Evolutionary conservation across 2,329 filamentous ascomycete genomes (phyloP).

Genomic region (Ascochyta clinopodiicola): DNA sequence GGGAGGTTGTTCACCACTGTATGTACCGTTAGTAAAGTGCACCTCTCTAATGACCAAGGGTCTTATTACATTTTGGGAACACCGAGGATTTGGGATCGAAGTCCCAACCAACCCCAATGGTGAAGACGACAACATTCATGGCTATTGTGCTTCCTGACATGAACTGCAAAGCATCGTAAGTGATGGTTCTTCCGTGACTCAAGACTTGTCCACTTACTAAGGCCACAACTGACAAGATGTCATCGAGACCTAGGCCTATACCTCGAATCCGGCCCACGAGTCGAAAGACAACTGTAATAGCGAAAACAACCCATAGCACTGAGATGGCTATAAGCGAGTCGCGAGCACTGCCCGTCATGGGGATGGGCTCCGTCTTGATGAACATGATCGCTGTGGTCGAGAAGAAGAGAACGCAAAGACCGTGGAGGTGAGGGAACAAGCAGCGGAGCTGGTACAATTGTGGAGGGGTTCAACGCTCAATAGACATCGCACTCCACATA

Average conservation of each 20-base stretch:
- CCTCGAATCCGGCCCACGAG: slow-evolving; percentile 23
- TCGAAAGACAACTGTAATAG: slow-evolving; percentile 20
- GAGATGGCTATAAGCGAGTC: slow-evolving; percentile 30
- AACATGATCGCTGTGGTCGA: slow-evolving; percentile 12
- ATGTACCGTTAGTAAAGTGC: background rate
- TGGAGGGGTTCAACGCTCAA: background rate
- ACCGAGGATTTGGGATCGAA: slow-evolving; percentile 16
- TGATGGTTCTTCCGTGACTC: background rate
- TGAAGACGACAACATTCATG: slow-evolving; percentile 26
- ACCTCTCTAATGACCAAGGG: too few relatives aligned
- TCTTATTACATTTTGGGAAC: slow-evolving; percentile 22
- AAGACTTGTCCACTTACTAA: slow-evolving; percentile 9
- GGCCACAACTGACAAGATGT: slow-evolving; percentile 23
- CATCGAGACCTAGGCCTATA: slow-evolving; percentile 28
- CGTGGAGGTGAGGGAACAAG: slow-evolving; percentile 6
- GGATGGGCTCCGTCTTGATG: slow-evolving; percentile 16
- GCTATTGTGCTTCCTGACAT: slow-evolving; percentile 27
- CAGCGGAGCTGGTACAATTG: background rate
- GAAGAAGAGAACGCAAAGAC: slow-evolving; percentile 3
- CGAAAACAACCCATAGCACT: slow-evolving; percentile 26
- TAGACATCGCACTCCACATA: slow-evolving; percentile 7
- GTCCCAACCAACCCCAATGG: slow-evolving; percentile 27
- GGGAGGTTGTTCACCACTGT: slow-evolving; percentile 27
- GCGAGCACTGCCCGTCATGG: slow-evolving; percentile 26
- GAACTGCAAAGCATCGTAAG: slow-evolving; percentile 13